A percentile compares a stretch with the other conserved stretches of the same genome.
phyloP scores from a whole-genome alignment of 129 eudicot species.

The Flaveria sonorensis region DNA sequence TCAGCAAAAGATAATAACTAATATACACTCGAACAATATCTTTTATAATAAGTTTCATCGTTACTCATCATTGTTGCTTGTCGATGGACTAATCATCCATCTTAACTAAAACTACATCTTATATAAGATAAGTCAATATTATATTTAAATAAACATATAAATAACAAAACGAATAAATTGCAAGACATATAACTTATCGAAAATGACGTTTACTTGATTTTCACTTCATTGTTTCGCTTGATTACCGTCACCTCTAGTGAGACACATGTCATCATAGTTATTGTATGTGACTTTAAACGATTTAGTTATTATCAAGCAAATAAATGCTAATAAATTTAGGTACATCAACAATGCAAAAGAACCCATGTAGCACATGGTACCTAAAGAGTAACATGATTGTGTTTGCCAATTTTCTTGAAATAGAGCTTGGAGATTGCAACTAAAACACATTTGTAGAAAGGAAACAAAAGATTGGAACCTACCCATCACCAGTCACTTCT shows the following conservation, averaged over 20 bases:
- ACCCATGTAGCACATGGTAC: constrained; percentile 25
- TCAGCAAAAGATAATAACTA: too few relatives aligned
- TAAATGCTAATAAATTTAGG: constrained; percentile 11
- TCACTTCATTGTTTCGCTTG: neutral
- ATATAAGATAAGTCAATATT: neutral
- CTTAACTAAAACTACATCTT: neutral
- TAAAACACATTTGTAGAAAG: constrained; percentile 27
- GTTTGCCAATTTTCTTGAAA: constrained; percentile 32
- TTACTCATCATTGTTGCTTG: too few relatives aligned
- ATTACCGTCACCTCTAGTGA: neutral
- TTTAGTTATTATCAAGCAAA: neutral
- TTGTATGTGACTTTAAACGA: neutral
- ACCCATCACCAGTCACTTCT: constrained; percentile 25
- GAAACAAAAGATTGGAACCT: constrained; percentile 24
- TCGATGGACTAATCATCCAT: too few relatives aligned
- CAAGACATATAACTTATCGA: neutral
- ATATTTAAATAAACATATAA: neutral
- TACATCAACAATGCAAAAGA: constrained; percentile 23
- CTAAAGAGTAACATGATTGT: constrained; percentile 29
- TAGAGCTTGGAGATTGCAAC: constrained; percentile 26
- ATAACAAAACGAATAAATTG: neutral
- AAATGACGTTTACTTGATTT: neutral
- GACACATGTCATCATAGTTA: neutral
- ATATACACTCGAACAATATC: too few relatives aligned
- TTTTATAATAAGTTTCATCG: neutral